These are phyloP conservation scores for Aspergillus nidulans DNA, from an alignment of 495 filamentous ascomycete genomes.

Conservation along the genomic window DNA sequence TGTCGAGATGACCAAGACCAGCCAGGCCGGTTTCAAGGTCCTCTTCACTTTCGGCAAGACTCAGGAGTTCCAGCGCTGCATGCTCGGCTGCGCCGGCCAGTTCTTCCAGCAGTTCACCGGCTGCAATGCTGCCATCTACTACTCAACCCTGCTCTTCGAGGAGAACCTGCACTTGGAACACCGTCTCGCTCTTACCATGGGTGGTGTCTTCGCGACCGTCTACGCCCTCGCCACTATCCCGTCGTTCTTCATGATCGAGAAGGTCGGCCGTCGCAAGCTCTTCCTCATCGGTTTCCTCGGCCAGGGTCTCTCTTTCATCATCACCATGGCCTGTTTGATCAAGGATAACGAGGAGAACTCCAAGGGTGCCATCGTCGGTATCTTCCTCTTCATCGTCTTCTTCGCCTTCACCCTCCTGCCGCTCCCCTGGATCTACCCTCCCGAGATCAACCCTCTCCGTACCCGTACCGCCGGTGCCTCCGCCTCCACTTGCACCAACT, in stretches of 20 bases:
- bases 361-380: conserved; percentile 38
- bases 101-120: conserved; percentile 75
- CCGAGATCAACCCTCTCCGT: conserved; percentile 70
- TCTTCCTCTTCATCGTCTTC: conserved; percentile 39
- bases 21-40: conserved; percentile 35
- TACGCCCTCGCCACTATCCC: conserved; percentile 57
- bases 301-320: conserved; percentile 36
- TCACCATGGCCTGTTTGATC: conserved; percentile 34
- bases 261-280: conserved; percentile 65
- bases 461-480: conserved; percentile 60
- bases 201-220: conserved; percentile 76
- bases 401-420: conserved; percentile 39
- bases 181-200: conserved; percentile 63
- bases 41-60: conserved; percentile 42
- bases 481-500: conserved; percentile 43
- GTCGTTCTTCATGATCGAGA: conserved; percentile 71
- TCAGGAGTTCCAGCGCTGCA: conserved; percentile 42
- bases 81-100: conserved; percentile 43
- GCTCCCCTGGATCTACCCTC: conserved; percentile 69
- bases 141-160: conserved; percentile 73
- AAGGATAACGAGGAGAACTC: conserved; percentile 15
- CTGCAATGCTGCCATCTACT: conserved; percentile 84
- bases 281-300: conserved; percentile 67
- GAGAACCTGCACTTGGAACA: conserved; percentile 53
- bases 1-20: conserved; percentile 21